phyloP scores from a whole-genome alignment of 2,329 filamentous ascomycete species.

The Penicillium sp. region DNA sequence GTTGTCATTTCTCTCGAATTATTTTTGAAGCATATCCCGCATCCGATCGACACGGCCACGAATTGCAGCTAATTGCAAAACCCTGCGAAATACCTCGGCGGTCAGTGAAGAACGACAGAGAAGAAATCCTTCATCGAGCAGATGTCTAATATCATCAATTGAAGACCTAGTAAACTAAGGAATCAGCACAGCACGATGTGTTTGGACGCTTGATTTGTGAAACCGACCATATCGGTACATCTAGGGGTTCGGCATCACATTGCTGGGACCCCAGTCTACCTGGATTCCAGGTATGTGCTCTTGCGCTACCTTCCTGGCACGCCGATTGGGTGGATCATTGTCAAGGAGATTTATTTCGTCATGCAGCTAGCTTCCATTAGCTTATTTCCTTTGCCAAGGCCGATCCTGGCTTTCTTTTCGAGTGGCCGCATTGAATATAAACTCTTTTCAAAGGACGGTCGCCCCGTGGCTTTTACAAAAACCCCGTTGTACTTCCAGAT shows the following conservation, averaged over 20 bases:
- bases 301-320: background rate
- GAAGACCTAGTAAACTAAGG: background rate
- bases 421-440: background rate
- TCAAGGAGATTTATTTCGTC: constrained; percentile 14
- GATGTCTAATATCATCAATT: background rate
- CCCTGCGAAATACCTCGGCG: background rate
- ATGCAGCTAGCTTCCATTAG: constrained; percentile 11
- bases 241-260: constrained; percentile 18
- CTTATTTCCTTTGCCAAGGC: constrained; percentile 1
- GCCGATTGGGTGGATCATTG: background rate
- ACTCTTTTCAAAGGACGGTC: background rate
- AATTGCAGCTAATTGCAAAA: background rate
- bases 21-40: constrained; percentile 2
- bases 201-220: background rate
- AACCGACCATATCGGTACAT: constrained; percentile 4
- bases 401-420: background rate
- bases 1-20: background rate
- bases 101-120: background rate
- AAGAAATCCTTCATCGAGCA: background rate
- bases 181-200: background rate
- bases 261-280: constrained; percentile 8
- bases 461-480: background rate
- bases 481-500: background rate
- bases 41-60: background rate
- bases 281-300: constrained; percentile 15